A percentile compares a stretch with the other conserved stretches of the same genome.
These are phyloP conservation scores for Sporisorium sorghi DNA, from an alignment of 1,284 basidiomycete genomes.

Conservation along the genomic window DNA sequence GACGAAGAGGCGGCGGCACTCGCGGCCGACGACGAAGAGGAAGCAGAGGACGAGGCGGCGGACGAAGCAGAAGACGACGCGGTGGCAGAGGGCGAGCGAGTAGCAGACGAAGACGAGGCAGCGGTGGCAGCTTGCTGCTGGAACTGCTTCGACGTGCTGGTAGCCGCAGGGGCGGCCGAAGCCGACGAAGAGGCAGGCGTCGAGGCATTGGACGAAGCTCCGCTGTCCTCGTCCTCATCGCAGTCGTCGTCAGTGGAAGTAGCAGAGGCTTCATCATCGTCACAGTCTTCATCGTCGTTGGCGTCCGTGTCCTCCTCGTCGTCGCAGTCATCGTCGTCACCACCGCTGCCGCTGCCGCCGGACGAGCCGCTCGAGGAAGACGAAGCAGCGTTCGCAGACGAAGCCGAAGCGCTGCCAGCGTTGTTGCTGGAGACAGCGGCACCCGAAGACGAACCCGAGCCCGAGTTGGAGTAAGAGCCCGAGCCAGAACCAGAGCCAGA, in stretches of 20 bases:
- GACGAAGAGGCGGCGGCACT: slow-evolving; percentile 5
- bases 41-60: slow-evolving; percentile 10
- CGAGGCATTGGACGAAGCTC: slow-evolving; percentile 16
- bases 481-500: slow-evolving; percentile 18
- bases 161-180: slow-evolving; percentile 10
- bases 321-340: slow-evolving; percentile 24
- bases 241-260: slow-evolving; percentile 26
- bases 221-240: slow-evolving; percentile 25
- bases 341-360: slow-evolving; percentile 11
- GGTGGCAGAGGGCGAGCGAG: slow-evolving; percentile 21
- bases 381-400: slow-evolving; percentile 17
- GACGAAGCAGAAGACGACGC: slow-evolving; percentile 14
- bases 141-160: slow-evolving; percentile 8
- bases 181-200: slow-evolving; percentile 3
- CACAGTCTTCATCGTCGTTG: slow-evolving; percentile 41
- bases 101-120: slow-evolving; percentile 19
- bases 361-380: slow-evolving; percentile 27
- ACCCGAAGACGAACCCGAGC: slow-evolving; percentile 21
- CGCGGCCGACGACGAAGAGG: slow-evolving; percentile 8
- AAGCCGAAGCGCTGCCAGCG: slow-evolving; percentile 12
- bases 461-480: slow-evolving; percentile 3
- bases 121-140: slow-evolving; percentile 12
- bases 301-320: slow-evolving; percentile 17
- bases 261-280: slow-evolving; percentile 17
- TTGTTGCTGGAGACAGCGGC: slow-evolving; percentile 7